phyloP scores from a whole-genome alignment of 768 basidiomycete species.

The Coprinopsis strossmayeri region DNA sequence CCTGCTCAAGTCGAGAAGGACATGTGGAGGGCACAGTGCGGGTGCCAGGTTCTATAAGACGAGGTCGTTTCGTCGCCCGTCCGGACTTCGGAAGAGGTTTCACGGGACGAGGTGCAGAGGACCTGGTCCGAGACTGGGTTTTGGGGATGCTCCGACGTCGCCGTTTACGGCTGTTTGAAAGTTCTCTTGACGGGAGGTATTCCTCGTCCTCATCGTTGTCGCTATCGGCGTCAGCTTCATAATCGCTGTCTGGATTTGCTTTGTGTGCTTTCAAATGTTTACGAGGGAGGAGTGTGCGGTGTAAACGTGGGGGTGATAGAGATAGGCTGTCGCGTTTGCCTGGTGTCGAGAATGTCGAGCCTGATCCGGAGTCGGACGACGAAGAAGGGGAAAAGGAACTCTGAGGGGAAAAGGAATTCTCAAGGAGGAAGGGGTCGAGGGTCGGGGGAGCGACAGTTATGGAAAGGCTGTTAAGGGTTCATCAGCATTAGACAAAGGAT shows the following conservation, averaged over 20 bases:
- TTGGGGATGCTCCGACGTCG: not conserved
- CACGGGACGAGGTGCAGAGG: not conserved
- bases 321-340: no score
- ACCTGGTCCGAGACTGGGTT: not conserved
- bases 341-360: not conserved
- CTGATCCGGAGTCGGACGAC: not conserved
- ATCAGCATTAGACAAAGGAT: no score
- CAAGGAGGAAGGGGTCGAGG: not conserved
- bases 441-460: no score
- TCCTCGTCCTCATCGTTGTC: slow-evolving; percentile 37
- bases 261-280: not conserved
- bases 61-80: slow-evolving; percentile 3
- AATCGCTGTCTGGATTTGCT: not conserved
- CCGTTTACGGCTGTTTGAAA: not conserved
- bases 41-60: no score
- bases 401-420: not conserved
- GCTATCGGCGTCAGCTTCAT: slow-evolving; percentile 16
- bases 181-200: slow-evolving; percentile 32
- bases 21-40: no score
- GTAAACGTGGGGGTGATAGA: no score
- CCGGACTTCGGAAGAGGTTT: not conserved
- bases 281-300: not conserved
- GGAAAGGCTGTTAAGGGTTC: no score
- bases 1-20: slow-evolving; percentile 27
- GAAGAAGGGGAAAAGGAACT: not conserved